These are phyloP conservation scores for Castanea mollissima DNA, from an alignment of 306 rosid genomes.

Conservation along the genomic window DNA sequence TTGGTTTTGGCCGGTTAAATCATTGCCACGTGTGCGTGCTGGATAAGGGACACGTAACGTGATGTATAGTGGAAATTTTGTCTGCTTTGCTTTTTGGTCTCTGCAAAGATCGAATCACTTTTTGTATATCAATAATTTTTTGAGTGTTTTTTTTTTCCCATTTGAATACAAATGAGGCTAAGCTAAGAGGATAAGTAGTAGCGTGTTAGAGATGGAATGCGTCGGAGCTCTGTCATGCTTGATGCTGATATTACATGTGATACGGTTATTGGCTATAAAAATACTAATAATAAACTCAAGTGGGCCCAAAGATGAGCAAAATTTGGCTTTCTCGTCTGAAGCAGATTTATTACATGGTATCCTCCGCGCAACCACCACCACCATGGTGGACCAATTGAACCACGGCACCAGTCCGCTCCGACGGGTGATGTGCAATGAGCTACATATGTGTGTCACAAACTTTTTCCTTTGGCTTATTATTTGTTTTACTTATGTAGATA, in stretches of 20 bases:
- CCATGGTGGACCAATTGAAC: too few relatives aligned
- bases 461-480: too few relatives aligned
- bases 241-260: not conserved
- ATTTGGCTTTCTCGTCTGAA: too few relatives aligned
- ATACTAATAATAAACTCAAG: not conserved
- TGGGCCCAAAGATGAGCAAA: not conserved
- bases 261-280: not conserved
- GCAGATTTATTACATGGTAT: too few relatives aligned
- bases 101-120: conserved; percentile 31
- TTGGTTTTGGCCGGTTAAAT: not conserved
- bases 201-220: not conserved
- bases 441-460: too few relatives aligned
- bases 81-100: conserved; percentile 29
- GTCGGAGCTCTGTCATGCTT: not conserved
- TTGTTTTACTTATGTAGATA: too few relatives aligned
- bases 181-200: not conserved
- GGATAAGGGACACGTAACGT: conserved; percentile 38
- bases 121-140: not conserved
- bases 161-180: not conserved
- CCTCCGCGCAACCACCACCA: too few relatives aligned
- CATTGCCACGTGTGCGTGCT: conserved; percentile 43
- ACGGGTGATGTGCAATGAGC: too few relatives aligned
- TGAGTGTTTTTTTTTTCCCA: too few relatives aligned
- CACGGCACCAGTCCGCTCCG: too few relatives aligned
- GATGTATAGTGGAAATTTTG: not conserved